These are phyloP conservation scores for Avena insularis DNA, from an alignment of 176 grass and related monocot genomes.

Conservation along the genomic window DNA sequence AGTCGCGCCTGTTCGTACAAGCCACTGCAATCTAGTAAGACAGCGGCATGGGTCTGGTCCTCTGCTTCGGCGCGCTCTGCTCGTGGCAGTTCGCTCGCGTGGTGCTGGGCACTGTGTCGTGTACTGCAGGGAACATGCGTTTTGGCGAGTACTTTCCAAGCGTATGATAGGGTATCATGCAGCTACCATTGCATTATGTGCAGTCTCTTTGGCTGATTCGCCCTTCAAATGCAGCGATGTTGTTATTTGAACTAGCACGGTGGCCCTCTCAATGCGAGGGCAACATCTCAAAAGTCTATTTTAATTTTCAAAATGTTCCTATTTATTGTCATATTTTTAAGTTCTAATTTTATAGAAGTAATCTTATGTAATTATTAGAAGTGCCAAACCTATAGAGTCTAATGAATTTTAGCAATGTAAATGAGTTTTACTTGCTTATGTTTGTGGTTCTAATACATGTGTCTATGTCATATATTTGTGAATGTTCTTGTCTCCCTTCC, in stretches of 20 bases:
- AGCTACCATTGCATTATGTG: background rate
- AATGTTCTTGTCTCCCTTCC: too few species aligned
- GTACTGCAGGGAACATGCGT: background rate
- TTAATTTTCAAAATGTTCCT: too few species aligned
- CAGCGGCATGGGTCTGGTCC: conserved; percentile 24
- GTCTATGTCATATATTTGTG: too few species aligned
- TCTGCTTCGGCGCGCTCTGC: background rate
- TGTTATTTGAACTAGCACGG: background rate
- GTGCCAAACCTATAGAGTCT: too few species aligned
- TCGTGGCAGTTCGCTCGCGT: background rate
- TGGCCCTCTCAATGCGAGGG: too few species aligned
- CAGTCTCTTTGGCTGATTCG: background rate
- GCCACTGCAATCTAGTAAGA: background rate
- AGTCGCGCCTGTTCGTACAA: conserved; percentile 27
- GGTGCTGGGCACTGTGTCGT: conserved; percentile 36
- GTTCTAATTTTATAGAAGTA: too few species aligned
- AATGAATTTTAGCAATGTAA: too few species aligned
- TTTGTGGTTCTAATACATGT: too few species aligned
- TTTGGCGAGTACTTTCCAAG: conserved; percentile 6
- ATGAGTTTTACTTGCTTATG: too few species aligned
- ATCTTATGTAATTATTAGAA: too few species aligned
- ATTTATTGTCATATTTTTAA: too few species aligned
- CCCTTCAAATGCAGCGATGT: background rate
- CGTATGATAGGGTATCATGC: conserved; percentile 42
- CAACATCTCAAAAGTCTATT: too few species aligned